A percentile compares a stretch with the other conserved stretches of the same genome.
Evolutionary conservation across 164 flowering plant genomes (phyloP).

Genomic region (Vitis riparia): DNA sequence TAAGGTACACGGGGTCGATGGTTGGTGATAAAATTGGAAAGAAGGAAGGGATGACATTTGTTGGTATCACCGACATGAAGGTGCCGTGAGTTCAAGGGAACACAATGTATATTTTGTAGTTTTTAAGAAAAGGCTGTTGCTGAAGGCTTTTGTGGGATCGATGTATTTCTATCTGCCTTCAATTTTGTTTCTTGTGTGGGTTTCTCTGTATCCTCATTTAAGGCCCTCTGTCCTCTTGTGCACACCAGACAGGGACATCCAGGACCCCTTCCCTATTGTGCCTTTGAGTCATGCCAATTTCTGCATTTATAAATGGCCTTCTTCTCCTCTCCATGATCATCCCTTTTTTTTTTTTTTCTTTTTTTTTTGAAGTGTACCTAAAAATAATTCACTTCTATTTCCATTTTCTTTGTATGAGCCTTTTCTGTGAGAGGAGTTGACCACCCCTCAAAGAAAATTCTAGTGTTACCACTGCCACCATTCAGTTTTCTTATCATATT

Average conservation of each 20-base stretch:
- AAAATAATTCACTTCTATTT: no score
- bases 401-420: no score
- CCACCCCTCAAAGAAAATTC: no score
- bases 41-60: not conserved
- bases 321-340: no score
- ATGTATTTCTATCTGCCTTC: slow-evolving; percentile 11
- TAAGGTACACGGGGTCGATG: no score
- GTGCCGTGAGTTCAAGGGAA: slow-evolving; percentile 2
- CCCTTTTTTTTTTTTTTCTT: no score
- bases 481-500: no score
- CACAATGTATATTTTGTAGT: not conserved
- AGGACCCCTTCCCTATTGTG: not conserved
- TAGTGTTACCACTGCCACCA: no score
- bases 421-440: no score
- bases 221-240: slow-evolving; percentile 24
- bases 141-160: slow-evolving; percentile 7
- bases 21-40: not conserved
- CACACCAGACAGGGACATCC: slow-evolving; percentile 11
- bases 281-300: no score
- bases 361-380: no score
- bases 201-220: slow-evolving; percentile 21
- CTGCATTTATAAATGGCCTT: no score
- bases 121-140: not conserved
- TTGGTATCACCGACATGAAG: not conserved
- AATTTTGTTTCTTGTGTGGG: slow-evolving; percentile 23